phyloP scores from a whole-genome alignment of 495 filamentous ascomycete species.

The Ramalina intermedia region DNA sequence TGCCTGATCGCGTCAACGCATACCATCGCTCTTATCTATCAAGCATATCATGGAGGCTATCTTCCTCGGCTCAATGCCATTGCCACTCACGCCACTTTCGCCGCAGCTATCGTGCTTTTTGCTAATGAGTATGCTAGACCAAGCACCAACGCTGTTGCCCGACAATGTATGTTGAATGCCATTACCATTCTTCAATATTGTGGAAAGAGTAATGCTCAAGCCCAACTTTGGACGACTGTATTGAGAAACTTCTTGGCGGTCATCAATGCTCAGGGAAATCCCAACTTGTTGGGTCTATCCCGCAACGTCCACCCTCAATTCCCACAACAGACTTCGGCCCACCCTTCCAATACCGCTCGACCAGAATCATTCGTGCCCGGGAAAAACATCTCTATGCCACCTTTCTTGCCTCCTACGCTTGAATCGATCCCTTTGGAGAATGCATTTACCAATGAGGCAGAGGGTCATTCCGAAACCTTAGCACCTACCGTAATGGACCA shows the following conservation, averaged over 20 bases:
- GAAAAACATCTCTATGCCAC: slow-evolving; percentile 16
- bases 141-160: slow-evolving; percentile 40
- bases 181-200: slow-evolving; percentile 48
- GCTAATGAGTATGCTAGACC: slow-evolving; percentile 56
- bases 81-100: slow-evolving; percentile 59
- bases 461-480: slow-evolving; percentile 14
- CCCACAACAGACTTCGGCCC: slow-evolving; percentile 20
- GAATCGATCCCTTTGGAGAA: slow-evolving; percentile 9
- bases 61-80: slow-evolving; percentile 57
- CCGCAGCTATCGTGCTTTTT: slow-evolving; percentile 51
- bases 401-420: slow-evolving; percentile 9
- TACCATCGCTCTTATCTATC: slow-evolving; percentile 45
- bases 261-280: slow-evolving; percentile 30
- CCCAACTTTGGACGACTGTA: slow-evolving; percentile 48
- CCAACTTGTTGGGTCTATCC: slow-evolving; percentile 25
- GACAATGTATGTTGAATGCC: slow-evolving; percentile 40
- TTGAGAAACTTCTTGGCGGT: slow-evolving; percentile 45
- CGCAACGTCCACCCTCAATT: slow-evolving; percentile 25
- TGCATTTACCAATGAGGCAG: slow-evolving; percentile 9
- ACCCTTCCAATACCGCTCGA: not conserved
- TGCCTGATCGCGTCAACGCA: slow-evolving; percentile 58
- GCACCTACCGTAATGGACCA: slow-evolving; percentile 21
- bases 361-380: slow-evolving; percentile 21
- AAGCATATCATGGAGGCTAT: slow-evolving; percentile 40
- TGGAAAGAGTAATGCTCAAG: slow-evolving; percentile 48